These are phyloP conservation scores for Podila minutissima DNA, from an alignment of 192 early-diverging fungal genomes.

Conservation along the genomic window DNA sequence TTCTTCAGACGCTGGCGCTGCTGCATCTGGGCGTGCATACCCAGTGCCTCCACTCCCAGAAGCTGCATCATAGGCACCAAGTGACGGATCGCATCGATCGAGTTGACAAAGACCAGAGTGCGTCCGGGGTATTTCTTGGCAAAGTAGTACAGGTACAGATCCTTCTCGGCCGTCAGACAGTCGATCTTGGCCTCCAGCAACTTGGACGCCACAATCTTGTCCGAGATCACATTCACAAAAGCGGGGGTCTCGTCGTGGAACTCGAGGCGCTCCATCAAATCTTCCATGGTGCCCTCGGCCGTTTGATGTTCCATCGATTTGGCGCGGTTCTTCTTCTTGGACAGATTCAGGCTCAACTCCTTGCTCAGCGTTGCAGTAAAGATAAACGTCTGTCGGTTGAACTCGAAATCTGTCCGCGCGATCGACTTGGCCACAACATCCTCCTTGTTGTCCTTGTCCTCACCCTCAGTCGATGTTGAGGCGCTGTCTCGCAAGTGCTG, in stretches of 20 bases:
- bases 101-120: conserved; percentile 96
- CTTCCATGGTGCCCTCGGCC: conserved; percentile 59
- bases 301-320: conserved; percentile 21
- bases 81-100: conserved; percentile 91
- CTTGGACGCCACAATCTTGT: conserved; percentile 71
- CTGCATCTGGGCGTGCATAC: conserved; percentile 96
- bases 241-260: conserved; percentile 80
- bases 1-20: conserved; percentile 94
- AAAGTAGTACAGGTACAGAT: conserved; percentile 89
- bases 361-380: conserved; percentile 91
- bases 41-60: conserved; percentile 77
- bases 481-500: conserved; percentile 17
- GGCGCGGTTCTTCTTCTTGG: conserved; percentile 53
- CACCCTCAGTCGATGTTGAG: conserved; percentile 9
- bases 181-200: conserved; percentile 89
- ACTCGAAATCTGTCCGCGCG: conserved; percentile 23
- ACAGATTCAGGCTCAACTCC: conserved; percentile 59
- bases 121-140: conserved; percentile 86
- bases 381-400: conserved; percentile 84
- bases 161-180: conserved; percentile 86
- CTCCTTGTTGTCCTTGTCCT: conserved; percentile 16
- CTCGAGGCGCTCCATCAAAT: conserved; percentile 77
- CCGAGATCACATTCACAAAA: conserved; percentile 78
- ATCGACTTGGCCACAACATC: conserved; percentile 9
- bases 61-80: conserved; percentile 85